These are phyloP conservation scores for Globisporangium middletonii DNA, from an alignment of 352 stramenopile genomes.

Conservation along the genomic window DNA sequence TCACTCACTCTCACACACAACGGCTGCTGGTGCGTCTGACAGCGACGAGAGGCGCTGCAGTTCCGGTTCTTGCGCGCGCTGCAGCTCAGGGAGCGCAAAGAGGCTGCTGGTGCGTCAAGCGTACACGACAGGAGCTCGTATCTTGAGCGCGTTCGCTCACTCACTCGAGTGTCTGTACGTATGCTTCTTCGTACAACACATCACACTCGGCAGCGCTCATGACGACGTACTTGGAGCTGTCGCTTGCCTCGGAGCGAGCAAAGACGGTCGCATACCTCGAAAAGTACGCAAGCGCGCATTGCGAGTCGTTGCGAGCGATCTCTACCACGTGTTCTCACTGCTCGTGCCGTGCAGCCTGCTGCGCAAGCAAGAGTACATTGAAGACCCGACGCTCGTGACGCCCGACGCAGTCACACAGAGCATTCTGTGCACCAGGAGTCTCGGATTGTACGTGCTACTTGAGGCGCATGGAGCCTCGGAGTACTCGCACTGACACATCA, in stretches of 20 bases:
- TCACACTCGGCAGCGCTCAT: conserved; percentile 19
- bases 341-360: conserved; percentile 21
- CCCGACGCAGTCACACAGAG: conserved; percentile 23
- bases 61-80: conserved; percentile 40
- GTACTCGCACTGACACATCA: not conserved
- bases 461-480: conserved; percentile 20
- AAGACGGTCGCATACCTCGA: conserved; percentile 32
- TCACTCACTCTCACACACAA: not conserved
- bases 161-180: not conserved
- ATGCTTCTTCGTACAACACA: not conserved
- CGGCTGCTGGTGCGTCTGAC: not conserved
- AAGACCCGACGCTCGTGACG: conserved; percentile 29
- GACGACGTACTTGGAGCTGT: conserved; percentile 25
- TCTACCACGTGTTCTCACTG: not conserved
- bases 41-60: conserved; percentile 33
- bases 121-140: not conserved
- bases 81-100: conserved; percentile 23
- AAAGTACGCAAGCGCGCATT: conserved; percentile 10
- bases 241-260: conserved; percentile 18
- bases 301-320: not conserved
- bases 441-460: conserved; percentile 23
- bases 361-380: conserved; percentile 38
- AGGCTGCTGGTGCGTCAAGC: conserved; percentile 26
- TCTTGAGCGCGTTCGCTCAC: not conserved
- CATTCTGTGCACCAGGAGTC: conserved; percentile 26